Evolutionary conservation across 768 basidiomycete genomes (phyloP), one percentile per base, ranked within the genome.

Genomic region (Leccinum subgranulosum): DNA sequence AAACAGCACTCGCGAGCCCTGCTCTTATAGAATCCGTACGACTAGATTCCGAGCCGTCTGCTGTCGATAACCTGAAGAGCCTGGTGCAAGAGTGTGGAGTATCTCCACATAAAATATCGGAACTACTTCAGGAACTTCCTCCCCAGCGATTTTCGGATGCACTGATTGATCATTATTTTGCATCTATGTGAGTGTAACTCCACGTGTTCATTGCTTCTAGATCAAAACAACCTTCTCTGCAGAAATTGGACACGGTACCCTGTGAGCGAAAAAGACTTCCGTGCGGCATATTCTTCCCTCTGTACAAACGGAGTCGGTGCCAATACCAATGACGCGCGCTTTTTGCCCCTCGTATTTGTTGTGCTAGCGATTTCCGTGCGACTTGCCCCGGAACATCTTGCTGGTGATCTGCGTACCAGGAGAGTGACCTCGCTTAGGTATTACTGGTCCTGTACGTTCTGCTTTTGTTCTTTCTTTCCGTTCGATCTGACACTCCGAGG

Each of bases 231-330:
- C 43, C 43, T 41, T 53, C 34, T 45, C 50, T 57, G 23, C 65
- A 92, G 94, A 69, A 96, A 97, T 67, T 94, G 92, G 86, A 93
- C 93, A 21, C 85, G 94, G 43, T 96, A 96, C 74, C 94, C 94
- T 50, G 81, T 96, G 15, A 91, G 90, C 28, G 94, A 95, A 64
- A 79, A 79, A 51, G 87, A 90, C 60, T 95, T 97, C 68, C 83
- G 93, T 41, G 66, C 79, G 28, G 81, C 88, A 0, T 93, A 89
- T 67, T 73, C 79, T 19, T 85, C 88, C 5, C 75, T 92, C 46
- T 80, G 87, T 60, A 73, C 83, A 61, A 83, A 83, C 58, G 84
- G 83, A 4, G 74, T 83, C 15, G 77, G 82, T 51, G 78, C 87
- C 28, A 87, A 87, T 64, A 87, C 86, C 8, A 83, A 84, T 64